Evolutionary conservation across 2,329 filamentous ascomycete species (phyloP), one percentile per base, ranked within the genome.

Genomic region (Meredithiella fracta): DNA sequence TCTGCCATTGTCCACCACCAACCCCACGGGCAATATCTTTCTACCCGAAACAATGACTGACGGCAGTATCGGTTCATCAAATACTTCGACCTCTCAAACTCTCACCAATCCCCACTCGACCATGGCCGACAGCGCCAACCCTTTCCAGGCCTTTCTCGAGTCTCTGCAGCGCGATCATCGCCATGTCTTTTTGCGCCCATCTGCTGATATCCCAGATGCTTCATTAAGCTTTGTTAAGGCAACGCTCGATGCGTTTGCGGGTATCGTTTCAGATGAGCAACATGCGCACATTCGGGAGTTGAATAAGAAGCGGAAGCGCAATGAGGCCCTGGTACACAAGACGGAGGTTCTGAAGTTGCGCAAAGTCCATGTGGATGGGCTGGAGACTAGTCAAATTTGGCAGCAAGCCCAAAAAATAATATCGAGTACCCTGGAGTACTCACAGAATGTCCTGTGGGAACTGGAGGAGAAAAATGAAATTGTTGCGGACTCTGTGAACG

Each of bases 321-420:
- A 73, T 7, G 73, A 75, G 49, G 67, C 69, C 25, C 68, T 67
- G 3, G 70, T 74, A 53, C 68, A 68, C 31, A 67, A 68, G 34
- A 63, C 69, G 51, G 69, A 78, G 61, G 71, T 85, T 1, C 65
- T 96, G 60, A 88, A 88, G 63, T 72, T 95, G 63, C 83, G 85
- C 63, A 89, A 86, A 67, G 73, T 98, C 15, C 86, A 96, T 66
- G 73, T 88, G 5, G 81, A 94, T 57, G 92, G 91, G 0, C 95
- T 97, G 62, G 86, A 85, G 63, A 83, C 86, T 9, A 80, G 83
- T 20, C 91, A 97, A 68, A 82, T 98, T 47, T 98, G 91, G 86
- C 87, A 96, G 68, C 92, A 98, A 70, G 85, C 88, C 7, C 83
- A 82, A 64, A 80, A 86, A 63, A 87, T 97, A 20, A 82, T 97